These are phyloP conservation scores for Vitis vinifera DNA, from an alignment of 164 flowering plant genomes.

Conservation along the genomic window ASM3070453v1 NC_081817.1:9172501-9173000, in stretches of 20 bases:
- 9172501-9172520: conserved; percentile 46
- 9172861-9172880: conserved; percentile 70
- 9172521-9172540: conserved; percentile 37
- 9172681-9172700: conserved; percentile 45
- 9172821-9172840: conserved; percentile 53
- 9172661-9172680: conserved; percentile 30
- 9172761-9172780: conserved; percentile 52
- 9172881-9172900: conserved; percentile 63
- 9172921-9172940: conserved; percentile 58
- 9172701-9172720: conserved; percentile 52
- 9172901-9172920: conserved; percentile 62
- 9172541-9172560: conserved; percentile 36
- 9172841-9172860: conserved; percentile 68
- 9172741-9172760: conserved; percentile 64
- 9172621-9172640: conserved; percentile 29
- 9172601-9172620: conserved; percentile 28
- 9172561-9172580: conserved; percentile 30
- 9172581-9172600: conserved; percentile 29
- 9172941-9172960: conserved; percentile 68
- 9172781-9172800: conserved; percentile 54
- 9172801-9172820: conserved; percentile 51
- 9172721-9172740: conserved; percentile 73
- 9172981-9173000: conserved; percentile 63
- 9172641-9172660: conserved; percentile 28
- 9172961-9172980: conserved; percentile 78